Conservation (phyloP, 352 stramenopile species). For the Globisporangium mamillatum region DNA sequence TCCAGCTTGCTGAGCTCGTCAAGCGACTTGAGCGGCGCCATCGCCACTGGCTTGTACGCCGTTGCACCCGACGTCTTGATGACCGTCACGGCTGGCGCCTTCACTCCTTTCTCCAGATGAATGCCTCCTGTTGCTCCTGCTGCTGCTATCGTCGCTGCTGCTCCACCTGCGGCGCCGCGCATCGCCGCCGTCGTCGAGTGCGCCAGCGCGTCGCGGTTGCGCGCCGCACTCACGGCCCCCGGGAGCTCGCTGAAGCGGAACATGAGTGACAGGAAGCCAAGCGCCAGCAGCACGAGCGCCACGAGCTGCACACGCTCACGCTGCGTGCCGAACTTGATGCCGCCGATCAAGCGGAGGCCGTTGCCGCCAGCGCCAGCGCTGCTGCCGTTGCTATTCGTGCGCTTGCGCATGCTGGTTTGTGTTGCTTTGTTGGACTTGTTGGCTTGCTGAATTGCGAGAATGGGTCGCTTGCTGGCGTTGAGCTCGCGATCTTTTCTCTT, state of each 20-base stretch:
- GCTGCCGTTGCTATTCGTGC: neutral
- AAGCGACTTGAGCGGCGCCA: neutral
- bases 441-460: neutral
- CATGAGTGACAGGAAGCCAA: constrained; percentile 1
- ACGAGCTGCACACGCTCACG: constrained; percentile 12
- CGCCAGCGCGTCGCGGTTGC: constrained; percentile 1
- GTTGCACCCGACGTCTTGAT: neutral
- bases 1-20: constrained; percentile 7
- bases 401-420: constrained; percentile 1
- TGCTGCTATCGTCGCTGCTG: neutral
- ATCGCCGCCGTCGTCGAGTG: constrained; percentile 3
- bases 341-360: neutral
- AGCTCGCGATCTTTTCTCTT: neutral
- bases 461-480: neutral
- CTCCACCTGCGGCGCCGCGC: neutral
- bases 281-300: neutral
- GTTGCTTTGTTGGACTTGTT: neutral
- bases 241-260: constrained; percentile 10
- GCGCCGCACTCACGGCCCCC: neutral
- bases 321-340: neutral
- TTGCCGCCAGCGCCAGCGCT: neutral
- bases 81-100: neutral
- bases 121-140: neutral
- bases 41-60: neutral
- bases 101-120: neutral